Evolutionary conservation across 2,329 filamentous ascomycete genomes (phyloP), one percentile per base, ranked within the genome.

Genomic region (Rutstroemia sydowiana): DNA sequence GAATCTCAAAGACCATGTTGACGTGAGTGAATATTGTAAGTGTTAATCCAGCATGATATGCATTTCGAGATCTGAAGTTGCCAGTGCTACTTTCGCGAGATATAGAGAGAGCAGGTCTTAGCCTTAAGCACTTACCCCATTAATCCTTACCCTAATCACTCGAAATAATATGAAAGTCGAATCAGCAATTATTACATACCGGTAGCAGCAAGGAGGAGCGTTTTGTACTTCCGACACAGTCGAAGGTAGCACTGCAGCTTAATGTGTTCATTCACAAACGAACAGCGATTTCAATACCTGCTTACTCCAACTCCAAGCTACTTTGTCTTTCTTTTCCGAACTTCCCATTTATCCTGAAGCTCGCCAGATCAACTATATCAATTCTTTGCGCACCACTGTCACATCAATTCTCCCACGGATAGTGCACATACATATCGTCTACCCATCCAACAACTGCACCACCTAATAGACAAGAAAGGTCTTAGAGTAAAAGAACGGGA

Each of bases 361-460:
- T 31, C 26, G 31, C 11, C 31, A 16, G 1, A 30, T 16, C 59
- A 32, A 49, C 42, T 49, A 42, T 9, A 41, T 49, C 11, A 42
- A n/a, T 62, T 2, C 58, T 67, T 3, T 61, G 72, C 14, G 62
- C 64, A n/a, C 69, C 72, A 1, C 61, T 68, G 9, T 68, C 66
- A 52, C 51, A 73, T 10, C 70, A 69, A 10, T 68, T 72, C 52
- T 67, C 71, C 1, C 62, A 69, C 21, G 71, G 71, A 7, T 65
- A 51, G 66, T 73, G 7, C 71, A 74, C 54, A 63, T 75, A 74
- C 54, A 63, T 75, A 53, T 53, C 61, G 20, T 62, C 72, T 55
- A 40, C 66, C 55, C 62, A 69, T 16, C 18, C 55, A 3, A 39
- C 21, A 7, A 52, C 31, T 0, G 13, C 43, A 28, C 47, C 60